These are phyloP conservation scores for Podospora pseudoanserina DNA, from an alignment of 495 filamentous ascomycete species.

Conservation along the genomic window DNA sequence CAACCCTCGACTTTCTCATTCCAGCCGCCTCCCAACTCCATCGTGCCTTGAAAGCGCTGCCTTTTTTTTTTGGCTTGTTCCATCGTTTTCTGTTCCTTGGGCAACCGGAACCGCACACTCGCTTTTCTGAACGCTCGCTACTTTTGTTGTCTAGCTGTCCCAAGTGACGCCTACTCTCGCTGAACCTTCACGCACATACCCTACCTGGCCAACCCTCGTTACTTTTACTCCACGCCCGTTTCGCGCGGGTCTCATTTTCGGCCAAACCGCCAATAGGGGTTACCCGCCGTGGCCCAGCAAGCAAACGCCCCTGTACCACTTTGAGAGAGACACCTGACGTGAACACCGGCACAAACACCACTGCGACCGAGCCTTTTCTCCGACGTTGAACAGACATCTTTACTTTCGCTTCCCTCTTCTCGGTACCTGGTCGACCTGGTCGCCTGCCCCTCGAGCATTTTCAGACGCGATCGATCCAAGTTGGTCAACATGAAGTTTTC, in stretches of 20 bases:
- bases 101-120: conserved; percentile 25
- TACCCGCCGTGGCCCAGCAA: conserved; percentile 16
- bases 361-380: conserved; percentile 20
- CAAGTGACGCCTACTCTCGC: conserved; percentile 1
- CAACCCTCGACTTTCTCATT: conserved; percentile 17
- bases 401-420: background rate
- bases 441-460: background rate
- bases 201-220: conserved; percentile 3
- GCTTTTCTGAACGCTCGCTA: conserved; percentile 23
- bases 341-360: conserved; percentile 17
- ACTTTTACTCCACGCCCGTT: conserved; percentile 16
- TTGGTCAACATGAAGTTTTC: conserved; percentile 28
- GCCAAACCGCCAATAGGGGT: conserved; percentile 27
- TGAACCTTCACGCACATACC: background rate
- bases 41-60: background rate
- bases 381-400: conserved; percentile 26
- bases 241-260: conserved; percentile 26
- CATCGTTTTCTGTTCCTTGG: conserved; percentile 24
- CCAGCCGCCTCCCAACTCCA: conserved; percentile 20
- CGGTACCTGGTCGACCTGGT: conserved; percentile 1
- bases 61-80: background rate
- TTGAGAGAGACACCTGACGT: conserved; percentile 8
- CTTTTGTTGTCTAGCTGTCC: background rate
- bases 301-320: conserved; percentile 26
- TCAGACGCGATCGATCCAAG: background rate